Evolutionary conservation across 2,329 filamentous ascomycete species (phyloP), one percentile per base, ranked within the genome.

Genomic region (Calonectria fujianensis): DNA sequence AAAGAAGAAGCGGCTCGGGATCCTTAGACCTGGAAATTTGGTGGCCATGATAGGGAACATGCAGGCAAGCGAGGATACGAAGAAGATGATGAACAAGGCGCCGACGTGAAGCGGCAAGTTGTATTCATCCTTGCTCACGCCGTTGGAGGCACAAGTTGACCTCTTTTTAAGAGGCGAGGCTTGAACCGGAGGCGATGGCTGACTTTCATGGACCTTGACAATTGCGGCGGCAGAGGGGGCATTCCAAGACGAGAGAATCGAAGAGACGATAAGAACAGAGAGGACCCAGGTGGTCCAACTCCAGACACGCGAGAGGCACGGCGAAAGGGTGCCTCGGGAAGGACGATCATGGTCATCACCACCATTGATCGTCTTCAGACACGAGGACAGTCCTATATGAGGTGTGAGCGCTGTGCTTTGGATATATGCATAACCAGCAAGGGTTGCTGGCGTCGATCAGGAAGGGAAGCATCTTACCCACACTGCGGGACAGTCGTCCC

Each of bases 51-150:
- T 85, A 2, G 91, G 91, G 73, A 92, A 90, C 3, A 84, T 84
- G 76, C 86, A 89, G 73, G 88, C 89, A 59, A 88, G 83, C 27
- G 88, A 87, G 65, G 89, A 88, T 18, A 88, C 85, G 78, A 81
- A 81, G 74, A 89, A 83, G 74, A 90, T 86, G 81, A 89, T 87
- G 82, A 89, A 82, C 32, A 93, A 83, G 32, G 91, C 91, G 73
- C 89, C 88, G 67, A 91, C 89, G 82, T 93, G 91, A 24, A 91
- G 85, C 14, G 89, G 85, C 18, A 87, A 88, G 80, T 93, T 90
- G 84, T 93, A 93, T 1, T 84, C 80, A 65, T 79, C 79, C 39
- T 81, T 79, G 69, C 80, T 73, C 74, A 82, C 82, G 37, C 83
- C 83, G 37, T 81, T 82, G 35, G 75, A 70, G 5, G 75, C 79